Conservation (phyloP, 2,329 filamentous ascomycete species). For the Rhinocladiella similis region DNA sequence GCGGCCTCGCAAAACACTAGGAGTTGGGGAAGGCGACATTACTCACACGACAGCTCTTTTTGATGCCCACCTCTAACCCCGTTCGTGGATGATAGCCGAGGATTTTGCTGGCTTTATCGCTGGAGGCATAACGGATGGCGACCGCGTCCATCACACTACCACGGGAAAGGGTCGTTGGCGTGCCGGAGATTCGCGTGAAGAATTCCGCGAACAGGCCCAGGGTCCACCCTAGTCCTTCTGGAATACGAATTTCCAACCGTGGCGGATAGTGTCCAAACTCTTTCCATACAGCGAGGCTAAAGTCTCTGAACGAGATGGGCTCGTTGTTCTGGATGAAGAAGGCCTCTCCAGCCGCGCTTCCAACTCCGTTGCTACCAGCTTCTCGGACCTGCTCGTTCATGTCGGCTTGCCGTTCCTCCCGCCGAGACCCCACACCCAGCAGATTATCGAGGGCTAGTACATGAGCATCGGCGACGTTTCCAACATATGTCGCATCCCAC, state of each 20-base stretch:
- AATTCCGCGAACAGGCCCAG: constrained; percentile 49
- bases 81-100: constrained; percentile 56
- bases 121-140: constrained; percentile 54
- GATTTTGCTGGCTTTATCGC: constrained; percentile 51
- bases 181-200: constrained; percentile 48
- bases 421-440: constrained; percentile 33
- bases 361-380: not conserved
- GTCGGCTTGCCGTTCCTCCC: not conserved
- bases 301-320: constrained; percentile 45
- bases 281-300: constrained; percentile 46
- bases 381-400: not conserved
- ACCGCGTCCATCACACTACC: constrained; percentile 58
- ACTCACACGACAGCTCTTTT: constrained; percentile 49
- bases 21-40: not conserved
- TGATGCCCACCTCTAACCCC: constrained; percentile 53
- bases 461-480: constrained; percentile 47
- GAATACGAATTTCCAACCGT: constrained; percentile 49
- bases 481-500: constrained; percentile 47
- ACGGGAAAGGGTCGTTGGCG: constrained; percentile 49
- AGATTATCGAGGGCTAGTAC: constrained; percentile 47
- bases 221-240: constrained; percentile 49
- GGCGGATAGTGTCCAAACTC: constrained; percentile 55
- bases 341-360: constrained; percentile 42
- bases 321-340: constrained; percentile 51
- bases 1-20: not conserved